Evolutionary conservation across 768 basidiomycete genomes (phyloP).

Genomic region (Lactarius hengduanensis): DNA sequence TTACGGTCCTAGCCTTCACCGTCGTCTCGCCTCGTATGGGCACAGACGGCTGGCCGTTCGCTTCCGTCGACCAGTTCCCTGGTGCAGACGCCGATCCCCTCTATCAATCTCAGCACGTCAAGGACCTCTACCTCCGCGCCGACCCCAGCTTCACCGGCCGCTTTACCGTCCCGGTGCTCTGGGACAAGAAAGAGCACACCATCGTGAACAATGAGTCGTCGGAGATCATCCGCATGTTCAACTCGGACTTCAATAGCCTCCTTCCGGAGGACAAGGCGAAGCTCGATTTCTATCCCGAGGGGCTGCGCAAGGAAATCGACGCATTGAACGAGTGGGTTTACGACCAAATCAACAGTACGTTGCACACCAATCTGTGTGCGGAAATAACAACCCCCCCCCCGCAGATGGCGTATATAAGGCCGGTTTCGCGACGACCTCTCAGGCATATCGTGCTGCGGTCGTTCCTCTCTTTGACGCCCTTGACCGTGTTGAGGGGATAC

Average conservation of each 20-base stretch:
- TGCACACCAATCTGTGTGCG: not conserved
- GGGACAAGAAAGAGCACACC: slow-evolving; percentile 85
- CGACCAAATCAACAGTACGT: slow-evolving; percentile 76
- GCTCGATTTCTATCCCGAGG: slow-evolving; percentile 76
- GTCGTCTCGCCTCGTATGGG: slow-evolving; percentile 88
- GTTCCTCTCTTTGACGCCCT: slow-evolving; percentile 71
- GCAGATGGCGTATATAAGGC: slow-evolving; percentile 84
- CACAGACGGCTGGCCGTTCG: slow-evolving; percentile 83
- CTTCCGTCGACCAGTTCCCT: slow-evolving; percentile 61
- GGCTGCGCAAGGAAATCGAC: slow-evolving; percentile 75
- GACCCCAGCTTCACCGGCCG: slow-evolving; percentile 70
- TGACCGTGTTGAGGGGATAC: slow-evolving; percentile 74
- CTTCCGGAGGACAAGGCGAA: slow-evolving; percentile 62
- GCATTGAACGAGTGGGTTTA: slow-evolving; percentile 85
- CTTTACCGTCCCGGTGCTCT: slow-evolving; percentile 88
- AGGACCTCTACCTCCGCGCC: slow-evolving; percentile 81
- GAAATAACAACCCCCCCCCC: not conserved
- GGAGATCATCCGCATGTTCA: slow-evolving; percentile 94
- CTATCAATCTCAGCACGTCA: slow-evolving; percentile 65
- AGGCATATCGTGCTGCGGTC: slow-evolving; percentile 80
- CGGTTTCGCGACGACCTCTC: slow-evolving; percentile 81
- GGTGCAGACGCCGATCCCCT: slow-evolving; percentile 76
- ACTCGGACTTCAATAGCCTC: slow-evolving; percentile 75
- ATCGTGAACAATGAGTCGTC: slow-evolving; percentile 96
- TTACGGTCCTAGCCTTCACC: slow-evolving; percentile 57